phyloP scores from a whole-genome alignment of 2,329 filamentous ascomycete genomes.

The Beauveria varroae region DNA sequence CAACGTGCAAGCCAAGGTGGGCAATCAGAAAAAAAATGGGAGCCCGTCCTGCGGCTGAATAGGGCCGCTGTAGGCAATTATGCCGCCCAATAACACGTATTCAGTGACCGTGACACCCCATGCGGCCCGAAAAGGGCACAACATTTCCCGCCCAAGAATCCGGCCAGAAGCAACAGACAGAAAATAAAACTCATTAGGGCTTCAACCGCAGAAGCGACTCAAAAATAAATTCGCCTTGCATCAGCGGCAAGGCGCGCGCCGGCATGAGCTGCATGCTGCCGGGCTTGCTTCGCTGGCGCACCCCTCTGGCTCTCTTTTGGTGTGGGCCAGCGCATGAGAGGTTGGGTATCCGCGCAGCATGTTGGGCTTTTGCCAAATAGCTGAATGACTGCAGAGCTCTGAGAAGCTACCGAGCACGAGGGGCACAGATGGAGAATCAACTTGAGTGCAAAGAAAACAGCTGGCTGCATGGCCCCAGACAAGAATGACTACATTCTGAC shows the following conservation, averaged over 20 bases:
- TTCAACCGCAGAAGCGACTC: not conserved
- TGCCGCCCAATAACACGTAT: not conserved
- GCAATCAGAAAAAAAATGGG: not conserved
- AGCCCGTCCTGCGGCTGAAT: not conserved
- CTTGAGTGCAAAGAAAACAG: not conserved
- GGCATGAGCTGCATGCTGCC: constrained; percentile 9
- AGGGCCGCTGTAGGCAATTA: not conserved
- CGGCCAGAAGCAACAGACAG: no score
- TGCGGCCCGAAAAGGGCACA: no score
- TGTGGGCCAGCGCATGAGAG: constrained; percentile 4
- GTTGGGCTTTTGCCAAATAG: not conserved
- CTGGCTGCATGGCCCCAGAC: not conserved
- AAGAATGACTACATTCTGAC: not conserved
- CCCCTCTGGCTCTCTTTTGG: not conserved
- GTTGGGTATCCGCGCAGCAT: constrained; percentile 10
- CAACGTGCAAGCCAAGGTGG: not conserved
- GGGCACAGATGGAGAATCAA: not conserved
- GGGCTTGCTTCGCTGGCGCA: not conserved
- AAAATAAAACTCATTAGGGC: not conserved
- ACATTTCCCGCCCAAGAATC: no score
- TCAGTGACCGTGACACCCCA: not conserved
- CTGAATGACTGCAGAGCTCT: not conserved
- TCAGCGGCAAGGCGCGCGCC: constrained; percentile 3
- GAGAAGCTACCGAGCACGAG: not conserved
- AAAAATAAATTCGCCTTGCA: not conserved